These are phyloP conservation scores for Mucor lusitanicus DNA, from an alignment of 371 early-diverging fungal species.

Conservation along the genomic window DNA sequence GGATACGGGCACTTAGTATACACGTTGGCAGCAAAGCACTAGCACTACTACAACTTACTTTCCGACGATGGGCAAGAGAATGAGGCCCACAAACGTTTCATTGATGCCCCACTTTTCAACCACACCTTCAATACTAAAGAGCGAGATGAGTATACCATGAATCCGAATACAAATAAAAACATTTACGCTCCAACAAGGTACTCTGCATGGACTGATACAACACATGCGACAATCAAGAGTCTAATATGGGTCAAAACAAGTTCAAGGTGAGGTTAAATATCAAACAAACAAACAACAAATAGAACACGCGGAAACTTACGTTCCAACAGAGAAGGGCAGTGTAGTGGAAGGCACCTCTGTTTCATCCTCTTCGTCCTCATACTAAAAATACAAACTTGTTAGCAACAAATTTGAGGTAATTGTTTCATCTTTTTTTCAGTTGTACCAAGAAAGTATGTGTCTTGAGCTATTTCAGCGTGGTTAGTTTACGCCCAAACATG, in stretches of 20 bases:
- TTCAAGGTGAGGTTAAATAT: background rate
- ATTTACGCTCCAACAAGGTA: conserved; percentile 69
- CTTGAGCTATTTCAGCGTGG: conserved; percentile 42
- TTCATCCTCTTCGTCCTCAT: conserved; percentile 53
- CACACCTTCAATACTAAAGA: conserved; percentile 72
- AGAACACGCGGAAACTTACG: conserved; percentile 21
- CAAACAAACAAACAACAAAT: conserved; percentile 4
- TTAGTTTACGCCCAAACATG: background rate
- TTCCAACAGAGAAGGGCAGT: conserved; percentile 37
- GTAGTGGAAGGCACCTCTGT: conserved; percentile 55
- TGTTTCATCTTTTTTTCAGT: background rate
- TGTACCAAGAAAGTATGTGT: conserved; percentile 67
- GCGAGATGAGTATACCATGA: background rate
- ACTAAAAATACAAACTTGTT: conserved; percentile 17
- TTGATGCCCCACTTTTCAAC: conserved; percentile 63
- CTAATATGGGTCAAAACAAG: conserved; percentile 12
- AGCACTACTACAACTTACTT: conserved; percentile 29
- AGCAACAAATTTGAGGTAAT: background rate
- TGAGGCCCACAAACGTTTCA: conserved; percentile 84
- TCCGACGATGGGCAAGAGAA: conserved; percentile 86
- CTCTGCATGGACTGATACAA: conserved; percentile 82
- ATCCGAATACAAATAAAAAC: background rate
- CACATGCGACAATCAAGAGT: conserved; percentile 51
- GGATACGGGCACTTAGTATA: background rate
- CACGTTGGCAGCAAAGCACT: too few relatives aligned